phyloP scores from a whole-genome alignment of 805 yeast species.

The Blastobotrys terrestris region DNA sequence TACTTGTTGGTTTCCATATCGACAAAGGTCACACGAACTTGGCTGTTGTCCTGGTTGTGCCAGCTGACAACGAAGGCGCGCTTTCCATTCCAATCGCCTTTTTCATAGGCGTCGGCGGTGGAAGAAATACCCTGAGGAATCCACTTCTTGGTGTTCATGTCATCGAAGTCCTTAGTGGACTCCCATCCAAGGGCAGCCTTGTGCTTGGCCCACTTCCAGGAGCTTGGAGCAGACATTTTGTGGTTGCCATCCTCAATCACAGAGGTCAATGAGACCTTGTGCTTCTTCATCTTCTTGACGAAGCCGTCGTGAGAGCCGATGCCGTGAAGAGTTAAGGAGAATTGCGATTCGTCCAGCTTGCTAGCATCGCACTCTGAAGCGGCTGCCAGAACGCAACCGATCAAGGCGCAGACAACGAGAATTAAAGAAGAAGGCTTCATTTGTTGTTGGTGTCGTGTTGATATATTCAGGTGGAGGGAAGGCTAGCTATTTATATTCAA shows the following conservation, averaged over 20 bases:
- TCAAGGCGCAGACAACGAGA: neutral
- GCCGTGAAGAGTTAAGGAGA: neutral
- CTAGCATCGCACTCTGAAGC: neutral
- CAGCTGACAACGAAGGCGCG: neutral
- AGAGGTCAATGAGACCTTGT: constrained; percentile 2
- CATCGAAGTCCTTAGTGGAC: neutral
- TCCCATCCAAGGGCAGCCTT: neutral
- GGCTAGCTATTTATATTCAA: too few relatives aligned
- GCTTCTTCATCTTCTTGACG: constrained; percentile 1
- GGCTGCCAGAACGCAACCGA: neutral
- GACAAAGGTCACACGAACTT: constrained; percentile 1
- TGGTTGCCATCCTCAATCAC: constrained; percentile 4
- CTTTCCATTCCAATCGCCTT: constrained; percentile 4
- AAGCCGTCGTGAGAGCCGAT: neutral
- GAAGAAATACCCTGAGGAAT: constrained; percentile 4
- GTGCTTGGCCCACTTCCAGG: neutral
- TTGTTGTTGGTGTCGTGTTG: too few relatives aligned
- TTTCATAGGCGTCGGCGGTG: constrained; percentile 1
- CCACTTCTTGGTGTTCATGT: neutral
- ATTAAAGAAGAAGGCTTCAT: neutral
- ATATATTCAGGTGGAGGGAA: too few relatives aligned
- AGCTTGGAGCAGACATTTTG: neutral
- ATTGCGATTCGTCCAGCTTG: neutral
- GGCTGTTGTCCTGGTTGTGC: constrained; percentile 1
- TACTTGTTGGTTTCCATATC: constrained; percentile 1